Base-by-base conservation (phyloP, 768 basidiomycete species). In the Xerocomellus amylosporus region DNA sequence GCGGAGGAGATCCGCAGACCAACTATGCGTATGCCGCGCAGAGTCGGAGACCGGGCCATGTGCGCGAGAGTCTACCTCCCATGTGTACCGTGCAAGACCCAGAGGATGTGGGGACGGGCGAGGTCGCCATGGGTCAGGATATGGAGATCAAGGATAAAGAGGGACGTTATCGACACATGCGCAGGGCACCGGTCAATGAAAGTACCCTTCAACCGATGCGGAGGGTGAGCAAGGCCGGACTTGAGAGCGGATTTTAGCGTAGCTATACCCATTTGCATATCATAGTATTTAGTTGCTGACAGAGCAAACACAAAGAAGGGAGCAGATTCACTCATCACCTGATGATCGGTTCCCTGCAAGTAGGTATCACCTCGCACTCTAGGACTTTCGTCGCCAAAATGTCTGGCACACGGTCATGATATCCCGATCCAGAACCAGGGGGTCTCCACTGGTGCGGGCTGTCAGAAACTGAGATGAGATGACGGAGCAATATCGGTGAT, bases 161-260 rank as follows among this genome's bases (percentile, higher is more conserved):
- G 58, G 94, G 94, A 48, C 80, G 93, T 52, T 96, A 94, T 73
- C 75, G 92, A 43, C 94, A 95, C 73, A 87, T 88, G 51, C 79
- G 93, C 58, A 79, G 87, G 41, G 91, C 92, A 28, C 93, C 94
- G 3, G 93, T 95, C 26, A 81, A 95, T 65, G 88, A 91, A 71
- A 86, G 75, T 40, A 96, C 94, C 34, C 71, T 96, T 59, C 93
- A 96, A 69, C 94, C 94, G 26, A 79, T 90, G 79, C 75, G 94
- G 56, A 77, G 94, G 58, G 93, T 93, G 56, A 93, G 90, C 69
- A 97, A 97, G 73, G 93, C 94, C 6, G 94, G 94, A 31, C 72
- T 97, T 58, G 94, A 97, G 75, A 92, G 85, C 64, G 79, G 77
- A 46, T n/a, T 52, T 44, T 60, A 53, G 31, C 30, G 45, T n/a